Percentiles rank a stretch among this genome's conserved stretches.
These are phyloP conservation scores for Barnettozyma populi DNA, from an alignment of 805 yeast genomes.

Conservation along the genomic window DNA sequence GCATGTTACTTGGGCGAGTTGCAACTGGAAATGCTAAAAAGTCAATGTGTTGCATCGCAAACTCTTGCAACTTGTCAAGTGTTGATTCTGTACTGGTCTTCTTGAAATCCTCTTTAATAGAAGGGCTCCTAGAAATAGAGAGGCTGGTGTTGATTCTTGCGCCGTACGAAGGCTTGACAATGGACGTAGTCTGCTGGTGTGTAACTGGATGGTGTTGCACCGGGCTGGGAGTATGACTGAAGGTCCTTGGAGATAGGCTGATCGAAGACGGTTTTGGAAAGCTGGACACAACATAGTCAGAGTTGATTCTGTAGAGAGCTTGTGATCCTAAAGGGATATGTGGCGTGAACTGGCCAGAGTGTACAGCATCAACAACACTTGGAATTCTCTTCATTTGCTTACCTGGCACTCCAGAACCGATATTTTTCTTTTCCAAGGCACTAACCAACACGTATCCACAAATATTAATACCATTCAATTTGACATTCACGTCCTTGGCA, in stretches of 20 bases:
- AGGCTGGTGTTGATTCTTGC: neutral
- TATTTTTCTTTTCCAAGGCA: slow-evolving; percentile 9
- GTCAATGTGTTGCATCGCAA: slow-evolving; percentile 28
- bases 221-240: neutral
- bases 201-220: neutral
- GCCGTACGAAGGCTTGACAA: neutral
- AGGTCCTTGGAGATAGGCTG: neutral
- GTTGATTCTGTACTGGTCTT: slow-evolving; percentile 10
- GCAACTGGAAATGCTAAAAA: slow-evolving; percentile 30
- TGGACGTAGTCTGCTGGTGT: neutral
- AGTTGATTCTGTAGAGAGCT: slow-evolving; percentile 1
- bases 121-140: slow-evolving; percentile 1
- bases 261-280: slow-evolving; percentile 3
- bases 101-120: slow-evolving; percentile 2
- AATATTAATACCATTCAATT: slow-evolving; percentile 23
- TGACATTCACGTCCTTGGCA: slow-evolving; percentile 19
- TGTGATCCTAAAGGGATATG: neutral
- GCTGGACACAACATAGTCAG: slow-evolving; percentile 1
- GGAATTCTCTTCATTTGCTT: slow-evolving; percentile 1
- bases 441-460: slow-evolving; percentile 16
- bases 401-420: neutral
- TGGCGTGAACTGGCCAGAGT: neutral
- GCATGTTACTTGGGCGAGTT: slow-evolving; percentile 28
- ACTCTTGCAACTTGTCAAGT: slow-evolving; percentile 21
- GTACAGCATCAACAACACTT: neutral